Evolutionary conservation across 805 yeast species (phyloP).

Genomic region (Candida corydali): DNA sequence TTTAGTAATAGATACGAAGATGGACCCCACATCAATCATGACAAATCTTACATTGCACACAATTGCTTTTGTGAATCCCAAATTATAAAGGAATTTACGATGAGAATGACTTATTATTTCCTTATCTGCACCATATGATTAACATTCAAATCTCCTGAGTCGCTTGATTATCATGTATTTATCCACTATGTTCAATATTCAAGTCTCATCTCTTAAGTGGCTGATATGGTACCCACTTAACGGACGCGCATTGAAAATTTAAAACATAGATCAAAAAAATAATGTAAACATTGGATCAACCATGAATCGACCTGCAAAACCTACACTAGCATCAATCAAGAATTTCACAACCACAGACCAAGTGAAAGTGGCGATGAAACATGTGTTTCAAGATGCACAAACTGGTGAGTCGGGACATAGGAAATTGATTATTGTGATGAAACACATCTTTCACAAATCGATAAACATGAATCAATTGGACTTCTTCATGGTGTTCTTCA

Average conservation of each 20-base stretch:
- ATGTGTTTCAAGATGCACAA: constrained; percentile 80
- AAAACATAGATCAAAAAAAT: constrained; percentile 1
- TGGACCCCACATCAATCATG: too few relatives aligned
- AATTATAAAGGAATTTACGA: too few relatives aligned
- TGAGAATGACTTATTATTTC: too few relatives aligned
- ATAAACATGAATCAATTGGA: constrained; percentile 48
- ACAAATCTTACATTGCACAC: too few relatives aligned
- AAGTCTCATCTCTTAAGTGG: neutral
- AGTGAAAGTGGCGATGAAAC: constrained; percentile 46
- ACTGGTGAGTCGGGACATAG: constrained; percentile 69
- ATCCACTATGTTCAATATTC: too few relatives aligned
- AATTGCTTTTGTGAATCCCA: too few relatives aligned
- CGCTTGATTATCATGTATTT: too few relatives aligned
- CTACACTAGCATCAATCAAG: constrained; percentile 16
- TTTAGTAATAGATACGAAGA: too few relatives aligned
- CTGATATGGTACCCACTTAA: constrained; percentile 2
- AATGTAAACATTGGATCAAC: constrained; percentile 4
- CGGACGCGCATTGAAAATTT: neutral
- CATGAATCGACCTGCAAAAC: constrained; percentile 9
- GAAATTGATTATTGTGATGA: constrained; percentile 62
- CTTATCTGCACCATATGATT: too few relatives aligned
- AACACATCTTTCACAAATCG: constrained; percentile 55
- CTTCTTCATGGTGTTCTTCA: constrained; percentile 57
- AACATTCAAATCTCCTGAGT: too few relatives aligned
- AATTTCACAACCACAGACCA: constrained; percentile 19